Percentiles rank a stretch among this genome's conserved stretches.
phyloP scores from a whole-genome alignment of 495 filamentous ascomycete genomes.

The Penicillium ochrochloron region DNA sequence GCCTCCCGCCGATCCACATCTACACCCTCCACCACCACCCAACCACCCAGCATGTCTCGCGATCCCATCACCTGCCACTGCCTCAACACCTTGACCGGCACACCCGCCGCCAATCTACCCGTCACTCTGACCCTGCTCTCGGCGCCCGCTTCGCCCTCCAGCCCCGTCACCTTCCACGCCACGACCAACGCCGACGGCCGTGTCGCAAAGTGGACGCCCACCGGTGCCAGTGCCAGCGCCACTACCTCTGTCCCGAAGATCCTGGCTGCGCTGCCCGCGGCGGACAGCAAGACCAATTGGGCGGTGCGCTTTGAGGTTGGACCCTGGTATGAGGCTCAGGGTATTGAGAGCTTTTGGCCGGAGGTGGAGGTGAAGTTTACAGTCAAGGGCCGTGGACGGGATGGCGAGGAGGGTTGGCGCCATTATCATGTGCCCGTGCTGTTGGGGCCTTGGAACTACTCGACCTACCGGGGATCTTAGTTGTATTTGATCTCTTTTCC shows the following conservation, averaged over 20 bases:
- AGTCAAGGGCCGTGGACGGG: conserved; percentile 59
- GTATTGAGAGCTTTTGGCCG: conserved; percentile 82
- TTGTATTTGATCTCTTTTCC: not conserved
- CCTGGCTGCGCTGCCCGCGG: conserved; percentile 43
- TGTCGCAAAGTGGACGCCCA: conserved; percentile 74
- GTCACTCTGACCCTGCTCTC: conserved; percentile 59
- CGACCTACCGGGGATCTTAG: conserved; percentile 81
- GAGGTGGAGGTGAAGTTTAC: conserved; percentile 88
- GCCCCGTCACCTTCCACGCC: conserved; percentile 59
- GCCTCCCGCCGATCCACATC: conserved; percentile 26
- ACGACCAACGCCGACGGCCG: conserved; percentile 86
- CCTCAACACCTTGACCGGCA: conserved; percentile 69
- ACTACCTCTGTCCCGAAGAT: conserved; percentile 55
- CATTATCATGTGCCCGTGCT: conserved; percentile 94
- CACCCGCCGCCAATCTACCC: conserved; percentile 60
- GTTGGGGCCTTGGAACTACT: conserved; percentile 88
- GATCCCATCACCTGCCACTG: conserved; percentile 81
- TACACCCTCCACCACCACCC: conserved; percentile 19
- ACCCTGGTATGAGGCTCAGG: conserved; percentile 71
- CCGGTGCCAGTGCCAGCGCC: conserved; percentile 36
- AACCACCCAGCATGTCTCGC: conserved; percentile 47
- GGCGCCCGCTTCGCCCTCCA: conserved; percentile 32
- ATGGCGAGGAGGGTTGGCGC: conserved; percentile 65
- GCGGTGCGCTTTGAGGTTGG: conserved; percentile 78
- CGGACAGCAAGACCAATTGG: conserved; percentile 62